These are phyloP conservation scores for Crithidia thermophila DNA, from an alignment of 208 protist species.

Conservation along the genomic window DNA sequence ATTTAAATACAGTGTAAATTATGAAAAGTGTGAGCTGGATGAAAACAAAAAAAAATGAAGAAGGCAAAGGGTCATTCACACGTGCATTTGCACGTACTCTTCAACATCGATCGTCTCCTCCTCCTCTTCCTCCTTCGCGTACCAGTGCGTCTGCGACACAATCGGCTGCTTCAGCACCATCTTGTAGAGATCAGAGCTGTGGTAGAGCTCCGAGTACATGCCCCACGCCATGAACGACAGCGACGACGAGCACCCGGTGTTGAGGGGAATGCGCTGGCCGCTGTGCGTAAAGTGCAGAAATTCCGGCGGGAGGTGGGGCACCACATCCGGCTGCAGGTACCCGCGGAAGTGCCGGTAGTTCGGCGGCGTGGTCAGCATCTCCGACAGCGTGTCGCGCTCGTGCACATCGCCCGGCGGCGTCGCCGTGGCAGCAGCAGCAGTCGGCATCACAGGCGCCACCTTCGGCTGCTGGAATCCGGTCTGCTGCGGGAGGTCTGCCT, in stretches of 20 bases:
- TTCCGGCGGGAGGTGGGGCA: constrained; percentile 53
- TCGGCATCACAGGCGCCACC: too few species aligned
- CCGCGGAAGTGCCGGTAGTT: constrained; percentile 69
- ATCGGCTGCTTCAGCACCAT: constrained; percentile 48
- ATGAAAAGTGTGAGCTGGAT: background rate
- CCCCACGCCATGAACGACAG: constrained; percentile 58
- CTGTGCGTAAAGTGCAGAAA: constrained; percentile 56
- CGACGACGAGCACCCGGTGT: constrained; percentile 55
- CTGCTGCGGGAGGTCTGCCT: background rate
- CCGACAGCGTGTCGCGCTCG: constrained; percentile 27
- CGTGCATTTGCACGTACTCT: constrained; percentile 6
- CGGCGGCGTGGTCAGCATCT: constrained; percentile 31
- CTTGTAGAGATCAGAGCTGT: constrained; percentile 62
- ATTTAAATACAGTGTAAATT: background rate
- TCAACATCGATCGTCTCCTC: constrained; percentile 9
- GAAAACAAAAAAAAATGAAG: background rate
- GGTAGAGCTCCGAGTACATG: constrained; percentile 60
- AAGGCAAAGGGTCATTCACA: background rate
- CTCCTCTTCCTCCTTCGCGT: constrained; percentile 1
- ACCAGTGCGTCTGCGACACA: constrained; percentile 60
- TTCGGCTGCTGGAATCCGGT: background rate
- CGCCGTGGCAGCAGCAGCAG: background rate
- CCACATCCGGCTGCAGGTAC: constrained; percentile 55
- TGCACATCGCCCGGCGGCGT: constrained; percentile 1
- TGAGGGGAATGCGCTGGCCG: constrained; percentile 54